These are phyloP conservation scores for Acrodontium crateriforme DNA, from an alignment of 2,329 filamentous ascomycete genomes.

Conservation along the genomic window DNA sequence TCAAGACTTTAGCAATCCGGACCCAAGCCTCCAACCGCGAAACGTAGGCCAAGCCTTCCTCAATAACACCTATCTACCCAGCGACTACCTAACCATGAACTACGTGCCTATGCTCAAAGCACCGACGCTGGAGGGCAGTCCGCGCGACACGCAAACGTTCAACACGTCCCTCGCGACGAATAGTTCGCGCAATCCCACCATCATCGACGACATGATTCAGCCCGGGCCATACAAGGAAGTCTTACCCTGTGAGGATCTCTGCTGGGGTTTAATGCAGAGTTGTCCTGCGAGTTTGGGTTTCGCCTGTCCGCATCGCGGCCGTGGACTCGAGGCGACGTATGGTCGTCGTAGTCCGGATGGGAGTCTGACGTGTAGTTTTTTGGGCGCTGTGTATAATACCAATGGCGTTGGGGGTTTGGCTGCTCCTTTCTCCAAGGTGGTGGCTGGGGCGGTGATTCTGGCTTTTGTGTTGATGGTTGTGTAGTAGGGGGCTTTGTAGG, in stretches of 20 bases:
- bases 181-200: slow-evolving; percentile 24
- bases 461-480: not conserved
- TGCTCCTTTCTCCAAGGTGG: slow-evolving; percentile 2
- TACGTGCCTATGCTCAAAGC: slow-evolving; percentile 22
- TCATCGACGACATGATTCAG: slow-evolving; percentile 46
- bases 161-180: slow-evolving; percentile 19
- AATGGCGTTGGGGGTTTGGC: slow-evolving; percentile 7
- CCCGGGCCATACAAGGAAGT: slow-evolving; percentile 93
- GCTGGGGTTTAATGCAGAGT: slow-evolving; percentile 70
- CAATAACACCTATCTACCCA: slow-evolving; percentile 16
- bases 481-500: not conserved
- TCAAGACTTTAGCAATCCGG: slow-evolving; percentile 57
- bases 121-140: slow-evolving; percentile 18
- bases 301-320: slow-evolving; percentile 47
- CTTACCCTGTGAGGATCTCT: slow-evolving; percentile 75
- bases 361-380: slow-evolving; percentile 21
- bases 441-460: slow-evolving; percentile 2
- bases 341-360: slow-evolving; percentile 21
- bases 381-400: slow-evolving; percentile 22
- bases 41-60: slow-evolving; percentile 45
- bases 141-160: slow-evolving; percentile 18
- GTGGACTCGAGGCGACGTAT: slow-evolving; percentile 38
- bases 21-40: slow-evolving; percentile 48
- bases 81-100: slow-evolving; percentile 9
- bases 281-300: slow-evolving; percentile 71